Evolutionary conservation across 768 basidiomycete genomes (phyloP).

Genomic region (Leccinum aurantiacum): DNA sequence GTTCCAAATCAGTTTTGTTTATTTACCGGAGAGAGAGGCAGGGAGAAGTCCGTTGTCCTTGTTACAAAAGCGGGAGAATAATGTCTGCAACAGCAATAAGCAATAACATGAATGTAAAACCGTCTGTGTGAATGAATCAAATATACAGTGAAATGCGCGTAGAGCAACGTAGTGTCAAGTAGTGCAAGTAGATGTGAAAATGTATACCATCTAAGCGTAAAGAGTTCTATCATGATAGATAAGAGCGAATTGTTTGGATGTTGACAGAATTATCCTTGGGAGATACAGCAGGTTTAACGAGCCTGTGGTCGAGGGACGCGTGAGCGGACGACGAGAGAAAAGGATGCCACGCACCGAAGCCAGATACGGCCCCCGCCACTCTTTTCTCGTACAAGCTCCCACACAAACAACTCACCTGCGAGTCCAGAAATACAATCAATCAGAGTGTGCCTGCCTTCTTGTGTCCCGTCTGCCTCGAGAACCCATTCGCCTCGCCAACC

Average conservation of each 20-base stretch:
- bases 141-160: slow-evolving; percentile 18
- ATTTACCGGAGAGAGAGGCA: neutral
- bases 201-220: slow-evolving; percentile 18
- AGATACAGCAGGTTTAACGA: slow-evolving; percentile 23
- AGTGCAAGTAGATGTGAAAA: slow-evolving; percentile 5
- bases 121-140: slow-evolving; percentile 1
- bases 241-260: slow-evolving; percentile 22
- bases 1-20: neutral
- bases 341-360: slow-evolving; percentile 52
- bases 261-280: slow-evolving; percentile 24
- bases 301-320: slow-evolving; percentile 11
- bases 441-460: slow-evolving; percentile 57
- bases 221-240: slow-evolving; percentile 23
- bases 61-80: slow-evolving; percentile 1
- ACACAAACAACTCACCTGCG: slow-evolving; percentile 37
- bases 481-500: slow-evolving; percentile 80
- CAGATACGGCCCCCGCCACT: slow-evolving; percentile 58
- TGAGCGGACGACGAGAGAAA: neutral
- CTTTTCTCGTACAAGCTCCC: slow-evolving; percentile 65
- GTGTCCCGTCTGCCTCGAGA: slow-evolving; percentile 76
- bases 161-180: slow-evolving; percentile 2
- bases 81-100: slow-evolving; percentile 18
- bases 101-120: slow-evolving; percentile 10
- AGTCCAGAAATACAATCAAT: slow-evolving; percentile 49
- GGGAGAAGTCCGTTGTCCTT: slow-evolving; percentile 1